Conservation (phyloP, 257 asterid genomes). For the Handroanthus guayacan region DNA sequence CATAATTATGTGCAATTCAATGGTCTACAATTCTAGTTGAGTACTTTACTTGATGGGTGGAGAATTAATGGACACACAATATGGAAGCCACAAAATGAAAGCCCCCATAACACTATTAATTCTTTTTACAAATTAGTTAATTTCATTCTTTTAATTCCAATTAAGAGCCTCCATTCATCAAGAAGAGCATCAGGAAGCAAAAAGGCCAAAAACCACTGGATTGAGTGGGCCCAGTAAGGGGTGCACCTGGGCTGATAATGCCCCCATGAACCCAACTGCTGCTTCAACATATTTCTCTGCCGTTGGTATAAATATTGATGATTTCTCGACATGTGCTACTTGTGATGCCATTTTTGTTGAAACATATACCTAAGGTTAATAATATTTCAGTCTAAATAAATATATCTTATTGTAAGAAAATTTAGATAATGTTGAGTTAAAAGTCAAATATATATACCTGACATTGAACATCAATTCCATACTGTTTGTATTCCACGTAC, state of each 20-base stretch:
- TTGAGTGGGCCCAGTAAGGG: constrained; percentile 80
- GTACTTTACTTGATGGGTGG: too few relatives aligned
- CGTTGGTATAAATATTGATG: constrained; percentile 66
- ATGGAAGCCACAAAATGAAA: too few relatives aligned
- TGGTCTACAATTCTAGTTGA: too few relatives aligned
- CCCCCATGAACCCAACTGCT: constrained; percentile 68
- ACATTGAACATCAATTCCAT: constrained; percentile 79
- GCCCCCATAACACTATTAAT: too few relatives aligned
- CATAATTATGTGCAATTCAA: too few relatives aligned
- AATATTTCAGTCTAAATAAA: neutral
- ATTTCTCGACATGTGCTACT: constrained; percentile 63
- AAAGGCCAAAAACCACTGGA: constrained; percentile 73
- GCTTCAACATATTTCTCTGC: constrained; percentile 66
- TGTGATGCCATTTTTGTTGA: constrained; percentile 73
- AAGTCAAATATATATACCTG: constrained; percentile 52
- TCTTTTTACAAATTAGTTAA: neutral
- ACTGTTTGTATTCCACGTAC: constrained; percentile 61
- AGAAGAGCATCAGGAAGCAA: constrained; percentile 57
- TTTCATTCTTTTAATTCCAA: constrained; percentile 48
- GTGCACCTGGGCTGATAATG: constrained; percentile 59
- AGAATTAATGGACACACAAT: too few relatives aligned
- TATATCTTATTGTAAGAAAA: neutral
- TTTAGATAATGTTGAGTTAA: neutral
- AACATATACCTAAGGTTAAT: constrained; percentile 62
- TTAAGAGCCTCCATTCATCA: constrained; percentile 66